Percentiles rank a stretch among this genome's conserved stretches.
Conservation (phyloP, 768 basidiomycete species). For the Termitomyces sp. region DNA sequence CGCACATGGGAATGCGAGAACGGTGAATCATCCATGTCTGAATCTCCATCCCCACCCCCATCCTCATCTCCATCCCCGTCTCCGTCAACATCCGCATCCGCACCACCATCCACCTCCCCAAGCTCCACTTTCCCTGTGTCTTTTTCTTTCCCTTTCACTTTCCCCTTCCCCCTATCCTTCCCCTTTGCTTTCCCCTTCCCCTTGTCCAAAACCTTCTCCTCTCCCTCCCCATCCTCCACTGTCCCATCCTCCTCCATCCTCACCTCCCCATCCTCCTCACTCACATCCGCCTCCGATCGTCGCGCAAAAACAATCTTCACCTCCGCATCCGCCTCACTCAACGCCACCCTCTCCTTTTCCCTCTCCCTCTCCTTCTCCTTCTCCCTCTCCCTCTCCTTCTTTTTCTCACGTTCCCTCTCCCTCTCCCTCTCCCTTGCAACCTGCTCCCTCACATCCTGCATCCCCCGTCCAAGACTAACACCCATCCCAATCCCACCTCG, state of each 20-base stretch:
- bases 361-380: background rate
- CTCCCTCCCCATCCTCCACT: background rate
- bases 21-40: background rate
- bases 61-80: background rate
- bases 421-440: slow-evolving; percentile 1
- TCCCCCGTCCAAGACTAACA: slow-evolving; percentile 3
- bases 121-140: slow-evolving; percentile 5
- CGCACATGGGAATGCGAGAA: background rate
- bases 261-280: background rate
- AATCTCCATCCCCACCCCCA: background rate
- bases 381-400: background rate
- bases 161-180: background rate
- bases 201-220: background rate
- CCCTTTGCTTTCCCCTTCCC: background rate
- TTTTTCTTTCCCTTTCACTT: slow-evolving; percentile 10
- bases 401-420: slow-evolving; percentile 1
- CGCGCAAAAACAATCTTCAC: slow-evolving; percentile 13
- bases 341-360: slow-evolving; percentile 2
- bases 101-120: slow-evolving; percentile 8
- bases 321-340: slow-evolving; percentile 13
- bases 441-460: slow-evolving; percentile 12
- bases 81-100: background rate
- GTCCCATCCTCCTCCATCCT: background rate
- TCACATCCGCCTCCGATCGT: background rate
- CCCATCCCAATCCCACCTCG: slow-evolving; percentile 4